Base-by-base conservation (phyloP, 345 rosid species). In the Moricandia moricandioides region DNA sequence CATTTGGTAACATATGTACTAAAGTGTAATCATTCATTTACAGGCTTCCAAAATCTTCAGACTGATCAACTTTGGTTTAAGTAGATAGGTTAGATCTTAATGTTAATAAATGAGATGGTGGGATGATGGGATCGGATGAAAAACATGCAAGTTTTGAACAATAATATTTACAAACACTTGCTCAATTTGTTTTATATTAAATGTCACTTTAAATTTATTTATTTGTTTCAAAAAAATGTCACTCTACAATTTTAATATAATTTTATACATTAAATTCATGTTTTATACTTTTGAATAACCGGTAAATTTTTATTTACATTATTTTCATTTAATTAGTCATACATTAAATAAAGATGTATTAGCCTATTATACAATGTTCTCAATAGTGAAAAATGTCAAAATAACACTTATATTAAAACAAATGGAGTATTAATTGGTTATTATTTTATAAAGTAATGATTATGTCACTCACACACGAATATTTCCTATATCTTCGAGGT, bases 381-480 rank as follows among this genome's bases (percentile, higher is more conserved):
- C n/a, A n/a, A n/a, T n/a, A n/a, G n/a, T n/a, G n/a, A n/a, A n/a
- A n/a, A n/a, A n/a, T n/a, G n/a, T n/a, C n/a, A n/a, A n/a, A n/a
- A n/a, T n/a, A n/a, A n/a, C n/a, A n/a, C n/a, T n/a, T n/a, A n/a
- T n/a, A n/a, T n/a, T n/a, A n/a, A n/a, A n/a, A n/a, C n/a, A n/a
- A n/a, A n/a, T n/a, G n/a, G n/a, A n/a, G n/a, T n/a, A 70, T 14
- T 69, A 76, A 70, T 63, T 69, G 70, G 18, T 40, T 55, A 40
- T 63, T 30, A 21, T 70, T 63, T 62, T 43, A 30, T 62, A 2
- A 76, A 69, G 70, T 57, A 76, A 63, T 18, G 64, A 76, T 70
- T 69, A 69, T 70, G 75, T 76, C 75, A 55, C 65, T 54, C 70
- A 62, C 70, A 39, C 80, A 76, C 80, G 75, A 69, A 63, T 76